Evolutionary conservation across 1,139 yeast genomes (phyloP), one percentile per base, ranked within the genome.

Genomic region (Entelexis paramagnoliae): DNA sequence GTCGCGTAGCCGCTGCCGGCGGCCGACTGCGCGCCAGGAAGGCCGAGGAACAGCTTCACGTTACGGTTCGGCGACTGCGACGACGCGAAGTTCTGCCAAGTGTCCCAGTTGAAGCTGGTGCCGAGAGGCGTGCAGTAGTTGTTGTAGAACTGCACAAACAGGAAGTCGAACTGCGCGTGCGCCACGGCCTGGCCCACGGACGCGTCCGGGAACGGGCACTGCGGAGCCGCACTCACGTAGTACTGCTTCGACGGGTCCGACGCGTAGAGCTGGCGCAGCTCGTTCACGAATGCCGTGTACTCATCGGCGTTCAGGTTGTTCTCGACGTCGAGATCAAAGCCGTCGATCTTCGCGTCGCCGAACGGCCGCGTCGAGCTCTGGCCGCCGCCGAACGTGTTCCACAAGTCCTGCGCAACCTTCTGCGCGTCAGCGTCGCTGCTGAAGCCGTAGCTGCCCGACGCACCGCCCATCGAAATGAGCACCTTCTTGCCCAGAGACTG

Each of bases 181-280:
- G 72, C 71, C 60, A 89, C 68, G 36, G 83, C 69, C 51, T 79
- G 78, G 56, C 95, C 94, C 43, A 83, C 80, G 43, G 84, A 79
- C 8, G 82, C 87, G 70, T 89, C 97, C 20, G 96, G 97, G 65
- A 81, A 85, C 19, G 82, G 84, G 72, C 97, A 89, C 72, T 89
- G 97, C 28, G 97, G 97, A 58, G 97, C 95, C 57, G 96, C 96
- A 50, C 95, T 79, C 48, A 89, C 71, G 66, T 84, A 88, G 70
- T 84, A 89, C 16, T 68, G 46, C 55, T 58, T 58, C 51, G 62
- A 54, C 41, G 67, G 81, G 22, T 70, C 65, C 14, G 50, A 28
- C 17, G 62, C 49, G 62, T 77, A 86, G 55, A 77, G 71, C 14
- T 64, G 61, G 71, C 91, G 80, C 62, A 89, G 73, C 58, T 62